Conservation (phyloP, 225 moss, liverwort and hornwort genomes). For the Asterella californica region DNA sequence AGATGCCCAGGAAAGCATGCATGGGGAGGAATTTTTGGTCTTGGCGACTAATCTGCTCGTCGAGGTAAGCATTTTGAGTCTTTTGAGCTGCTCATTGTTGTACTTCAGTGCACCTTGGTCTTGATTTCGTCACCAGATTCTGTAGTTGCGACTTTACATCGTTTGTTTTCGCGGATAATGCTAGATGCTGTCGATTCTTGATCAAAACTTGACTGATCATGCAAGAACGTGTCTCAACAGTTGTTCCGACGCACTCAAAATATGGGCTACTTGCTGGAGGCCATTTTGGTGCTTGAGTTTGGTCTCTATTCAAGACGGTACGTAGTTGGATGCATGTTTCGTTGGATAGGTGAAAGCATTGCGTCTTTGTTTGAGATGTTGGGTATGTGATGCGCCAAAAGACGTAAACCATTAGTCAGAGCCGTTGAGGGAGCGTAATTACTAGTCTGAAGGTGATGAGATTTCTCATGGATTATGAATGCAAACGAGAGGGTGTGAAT, state of each 20-base stretch:
- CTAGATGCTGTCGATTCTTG: neutral
- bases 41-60: slow-evolving; percentile 69
- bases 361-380: neutral
- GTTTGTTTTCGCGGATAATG: neutral
- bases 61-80: slow-evolving; percentile 44
- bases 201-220: neutral
- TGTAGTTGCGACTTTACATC: neutral
- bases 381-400: neutral
- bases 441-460: neutral
- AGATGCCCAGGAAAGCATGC: slow-evolving; percentile 91
- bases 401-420: neutral
- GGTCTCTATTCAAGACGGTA: slow-evolving; percentile 83
- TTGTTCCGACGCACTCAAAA: slow-evolving; percentile 72
- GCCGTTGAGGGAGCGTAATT: too few species aligned
- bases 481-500: neutral
- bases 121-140: neutral
- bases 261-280: slow-evolving; percentile 82
- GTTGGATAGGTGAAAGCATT: neutral
- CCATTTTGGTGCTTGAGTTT: slow-evolving; percentile 81
- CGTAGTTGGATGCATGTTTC: slow-evolving; percentile 11
- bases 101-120: neutral
- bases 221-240: slow-evolving; percentile 35
- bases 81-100: neutral
- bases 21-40: slow-evolving; percentile 87
- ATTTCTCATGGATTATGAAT: neutral